Conservation (phyloP, 164 flowering plant genomes). For the Nelumbo lutea region DNA sequence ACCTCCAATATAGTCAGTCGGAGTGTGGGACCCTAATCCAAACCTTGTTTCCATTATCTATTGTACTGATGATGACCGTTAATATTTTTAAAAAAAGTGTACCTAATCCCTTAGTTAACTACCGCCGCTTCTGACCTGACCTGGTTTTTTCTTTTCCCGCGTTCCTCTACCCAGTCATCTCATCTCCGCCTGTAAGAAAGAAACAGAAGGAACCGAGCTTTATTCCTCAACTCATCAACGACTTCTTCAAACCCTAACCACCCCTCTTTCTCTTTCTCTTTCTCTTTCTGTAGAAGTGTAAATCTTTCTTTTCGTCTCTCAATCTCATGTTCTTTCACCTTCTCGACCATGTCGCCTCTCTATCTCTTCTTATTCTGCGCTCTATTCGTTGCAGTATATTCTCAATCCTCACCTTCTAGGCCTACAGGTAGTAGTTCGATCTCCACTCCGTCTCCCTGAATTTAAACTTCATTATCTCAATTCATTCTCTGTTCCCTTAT, state of each 20-base stretch:
- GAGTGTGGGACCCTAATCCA: too few relatives aligned
- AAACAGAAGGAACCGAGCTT: constrained; percentile 20
- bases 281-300: constrained; percentile 5
- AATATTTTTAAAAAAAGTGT: too few relatives aligned
- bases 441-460: constrained; percentile 1
- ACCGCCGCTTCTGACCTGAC: constrained; percentile 12
- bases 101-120: too few relatives aligned
- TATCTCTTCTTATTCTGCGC: constrained; percentile 23
- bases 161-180: constrained; percentile 22
- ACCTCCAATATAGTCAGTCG: too few relatives aligned
- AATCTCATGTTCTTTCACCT: constrained; percentile 1
- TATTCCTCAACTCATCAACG: constrained; percentile 31
- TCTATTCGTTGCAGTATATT: constrained; percentile 24
- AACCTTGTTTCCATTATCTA: too few relatives aligned
- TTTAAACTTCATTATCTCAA: constrained; percentile 2
- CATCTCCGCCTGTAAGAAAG: constrained; percentile 4
- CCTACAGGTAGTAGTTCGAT: constrained; percentile 18
- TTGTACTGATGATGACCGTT: too few relatives aligned
- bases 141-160: constrained; percentile 20
- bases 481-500: background rate
- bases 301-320: background rate
- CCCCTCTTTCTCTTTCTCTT: constrained; percentile 9
- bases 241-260: constrained; percentile 27
- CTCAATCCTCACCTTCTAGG: constrained; percentile 32
- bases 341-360: constrained; percentile 25